Percentiles rank a stretch among this genome's conserved stretches.
phyloP scores from a whole-genome alignment of 2,329 filamentous ascomycete genomes.

The Venturia effusa region DNA sequence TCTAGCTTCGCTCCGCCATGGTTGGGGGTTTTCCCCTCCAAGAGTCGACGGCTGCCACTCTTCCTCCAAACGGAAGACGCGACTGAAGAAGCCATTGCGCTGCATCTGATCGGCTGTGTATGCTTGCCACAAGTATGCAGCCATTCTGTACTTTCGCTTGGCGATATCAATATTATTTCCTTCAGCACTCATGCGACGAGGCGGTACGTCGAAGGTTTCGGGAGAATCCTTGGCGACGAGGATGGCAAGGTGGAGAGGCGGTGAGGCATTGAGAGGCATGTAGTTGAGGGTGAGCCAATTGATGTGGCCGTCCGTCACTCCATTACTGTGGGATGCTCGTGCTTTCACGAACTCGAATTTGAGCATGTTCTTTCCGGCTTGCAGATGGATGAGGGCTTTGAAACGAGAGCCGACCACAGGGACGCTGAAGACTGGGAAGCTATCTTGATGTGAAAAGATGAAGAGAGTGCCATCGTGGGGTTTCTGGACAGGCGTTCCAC shows the following conservation, averaged over 20 bases:
- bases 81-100: conserved; percentile 73
- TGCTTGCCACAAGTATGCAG: conserved; percentile 92
- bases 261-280: conserved; percentile 64
- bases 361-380: conserved; percentile 78
- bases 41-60: conserved; percentile 78
- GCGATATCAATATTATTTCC: conserved; percentile 74
- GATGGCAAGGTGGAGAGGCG: conserved; percentile 82
- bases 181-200: conserved; percentile 63
- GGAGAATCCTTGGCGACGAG: conserved; percentile 81
- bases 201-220: conserved; percentile 71
- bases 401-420: conserved; percentile 83
- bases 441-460: conserved; percentile 72
- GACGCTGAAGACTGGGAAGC: conserved; percentile 74
- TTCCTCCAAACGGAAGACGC: conserved; percentile 85
- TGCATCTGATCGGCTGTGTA: conserved; percentile 97
- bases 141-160: conserved; percentile 84
- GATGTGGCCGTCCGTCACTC: conserved; percentile 1
- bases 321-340: conserved; percentile 59
- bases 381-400: conserved; percentile 83
- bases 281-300: conserved; percentile 52
- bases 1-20: conserved; percentile 82
- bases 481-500: conserved; percentile 7
- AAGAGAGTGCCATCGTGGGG: conserved; percentile 66
- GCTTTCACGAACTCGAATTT: conserved; percentile 81
- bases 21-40: conserved; percentile 54